phyloP scores from a whole-genome alignment of 306 rosid genomes.

The Corylus americana region DNA sequence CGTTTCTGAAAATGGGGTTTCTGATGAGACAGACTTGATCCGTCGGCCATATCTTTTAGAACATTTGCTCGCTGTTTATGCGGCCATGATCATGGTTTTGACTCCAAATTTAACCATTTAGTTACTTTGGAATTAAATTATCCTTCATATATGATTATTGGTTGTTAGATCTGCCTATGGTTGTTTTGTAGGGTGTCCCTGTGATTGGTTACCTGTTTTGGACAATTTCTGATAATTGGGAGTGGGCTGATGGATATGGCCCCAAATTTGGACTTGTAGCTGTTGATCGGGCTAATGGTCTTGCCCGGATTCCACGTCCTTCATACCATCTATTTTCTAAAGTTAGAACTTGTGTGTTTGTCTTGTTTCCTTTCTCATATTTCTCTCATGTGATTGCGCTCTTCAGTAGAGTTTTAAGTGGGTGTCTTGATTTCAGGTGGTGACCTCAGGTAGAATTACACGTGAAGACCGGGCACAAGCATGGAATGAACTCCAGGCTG shows the following conservation, averaged over 20 bases:
- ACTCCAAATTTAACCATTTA: slow-evolving; percentile 16
- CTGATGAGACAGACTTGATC: slow-evolving; percentile 91
- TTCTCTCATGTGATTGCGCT: slow-evolving; percentile 22
- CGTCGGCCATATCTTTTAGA: slow-evolving; percentile 86
- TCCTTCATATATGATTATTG: slow-evolving; percentile 22
- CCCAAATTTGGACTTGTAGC: slow-evolving; percentile 99
- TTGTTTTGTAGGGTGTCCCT: slow-evolving; percentile 74
- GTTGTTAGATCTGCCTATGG: slow-evolving; percentile 17
- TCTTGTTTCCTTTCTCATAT: slow-evolving; percentile 14
- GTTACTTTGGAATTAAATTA: slow-evolving; percentile 7
- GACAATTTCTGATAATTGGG: slow-evolving; percentile 98
- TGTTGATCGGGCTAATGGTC: slow-evolving; percentile 73
- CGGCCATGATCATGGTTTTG: slow-evolving; percentile 78
- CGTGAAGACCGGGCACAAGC: slow-evolving; percentile 63
- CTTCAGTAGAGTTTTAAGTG: slow-evolving; percentile 19
- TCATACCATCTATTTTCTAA: slow-evolving; percentile 86
- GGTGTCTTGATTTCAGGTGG: slow-evolving; percentile 59
- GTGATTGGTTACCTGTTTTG: slow-evolving; percentile 69
- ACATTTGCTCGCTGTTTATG: slow-evolving; percentile 81
- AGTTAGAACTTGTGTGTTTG: slow-evolving; percentile 38
- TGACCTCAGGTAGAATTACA: slow-evolving; percentile 62
- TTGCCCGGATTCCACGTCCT: slow-evolving; percentile 80
- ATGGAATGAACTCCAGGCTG: slow-evolving; percentile 78
- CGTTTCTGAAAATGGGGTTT: slow-evolving; percentile 82
- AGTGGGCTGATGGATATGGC: slow-evolving; percentile 99